Conservation (phyloP, 2,329 filamentous ascomycete genomes). For the Penicillium griseofulvum region DNA sequence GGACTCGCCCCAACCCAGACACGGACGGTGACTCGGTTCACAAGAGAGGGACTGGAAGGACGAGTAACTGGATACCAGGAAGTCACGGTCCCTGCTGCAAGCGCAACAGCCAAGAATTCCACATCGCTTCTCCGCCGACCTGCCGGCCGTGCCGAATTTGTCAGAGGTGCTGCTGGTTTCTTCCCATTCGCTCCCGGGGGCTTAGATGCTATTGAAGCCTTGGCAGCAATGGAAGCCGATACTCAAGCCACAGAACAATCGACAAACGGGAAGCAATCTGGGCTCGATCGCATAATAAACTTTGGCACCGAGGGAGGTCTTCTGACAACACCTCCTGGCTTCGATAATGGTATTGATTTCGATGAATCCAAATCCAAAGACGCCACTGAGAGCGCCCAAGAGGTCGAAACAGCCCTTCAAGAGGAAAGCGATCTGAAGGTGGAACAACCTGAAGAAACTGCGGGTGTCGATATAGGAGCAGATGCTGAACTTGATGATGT, state of each 20-base stretch:
- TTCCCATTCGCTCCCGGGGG: slow-evolving; percentile 93
- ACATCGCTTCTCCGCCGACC: slow-evolving; percentile 86
- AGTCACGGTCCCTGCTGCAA: slow-evolving; percentile 85
- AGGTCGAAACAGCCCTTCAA: slow-evolving; percentile 63
- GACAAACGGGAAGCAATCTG: slow-evolving; percentile 41
- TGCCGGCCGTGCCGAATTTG: slow-evolving; percentile 82
- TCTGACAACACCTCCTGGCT: slow-evolving; percentile 77
- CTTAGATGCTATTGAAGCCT: slow-evolving; percentile 78
- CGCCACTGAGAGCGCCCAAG: slow-evolving; percentile 60
- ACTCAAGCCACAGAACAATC: slow-evolving; percentile 52
- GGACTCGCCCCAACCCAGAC: slow-evolving; percentile 86
- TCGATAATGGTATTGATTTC: slow-evolving; percentile 74
- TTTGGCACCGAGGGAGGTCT: slow-evolving; percentile 74
- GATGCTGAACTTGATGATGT: slow-evolving; percentile 28
- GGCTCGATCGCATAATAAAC: slow-evolving; percentile 81
- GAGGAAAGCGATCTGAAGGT: slow-evolving; percentile 45
- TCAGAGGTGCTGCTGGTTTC: slow-evolving; percentile 87
- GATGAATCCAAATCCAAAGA: slow-evolving; percentile 57
- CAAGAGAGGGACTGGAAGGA: slow-evolving; percentile 85
- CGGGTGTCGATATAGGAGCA: slow-evolving; percentile 33
- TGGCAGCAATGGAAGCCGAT: slow-evolving; percentile 79
- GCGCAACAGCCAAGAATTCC: slow-evolving; percentile 90
- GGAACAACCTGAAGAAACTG: slow-evolving; percentile 51
- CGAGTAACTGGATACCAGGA: slow-evolving; percentile 91
- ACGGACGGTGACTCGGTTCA: slow-evolving; percentile 90